Evolutionary conservation across 129 eudicot genomes (phyloP).

Genomic region (Arctium minus): DNA sequence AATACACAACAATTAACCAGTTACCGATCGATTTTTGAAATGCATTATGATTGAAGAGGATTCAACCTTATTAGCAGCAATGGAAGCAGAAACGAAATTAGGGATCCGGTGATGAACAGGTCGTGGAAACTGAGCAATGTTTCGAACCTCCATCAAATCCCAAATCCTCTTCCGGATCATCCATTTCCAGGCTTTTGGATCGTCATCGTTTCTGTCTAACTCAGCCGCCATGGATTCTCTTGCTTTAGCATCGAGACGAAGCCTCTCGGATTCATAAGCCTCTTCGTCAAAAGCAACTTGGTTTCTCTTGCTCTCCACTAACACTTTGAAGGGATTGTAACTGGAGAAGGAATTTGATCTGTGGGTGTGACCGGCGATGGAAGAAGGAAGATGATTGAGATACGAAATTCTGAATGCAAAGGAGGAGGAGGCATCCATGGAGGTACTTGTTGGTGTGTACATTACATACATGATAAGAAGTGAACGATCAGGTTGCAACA

Average conservation of each 20-base stretch:
- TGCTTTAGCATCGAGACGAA: slow-evolving; percentile 66
- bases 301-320: slow-evolving; percentile 17
- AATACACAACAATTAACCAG: neutral
- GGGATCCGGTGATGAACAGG: slow-evolving; percentile 98
- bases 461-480: neutral
- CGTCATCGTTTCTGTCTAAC: slow-evolving; percentile 20
- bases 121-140: slow-evolving; percentile 85
- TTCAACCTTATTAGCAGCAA: slow-evolving; percentile 66
- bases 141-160: slow-evolving; percentile 84
- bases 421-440: slow-evolving; percentile 7
- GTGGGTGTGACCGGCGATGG: neutral
- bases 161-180: slow-evolving; percentile 76
- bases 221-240: slow-evolving; percentile 70
- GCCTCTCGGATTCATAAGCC: slow-evolving; percentile 77
- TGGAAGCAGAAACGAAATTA: slow-evolving; percentile 71
- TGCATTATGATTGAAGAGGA: no score
- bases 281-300: slow-evolving; percentile 48
- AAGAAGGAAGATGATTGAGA: slow-evolving; percentile 10
- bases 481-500: neutral
- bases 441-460: slow-evolving; percentile 1
- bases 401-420: slow-evolving; percentile 1
- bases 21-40: no score
- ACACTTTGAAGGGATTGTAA: slow-evolving; percentile 17
- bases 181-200: slow-evolving; percentile 90
- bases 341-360: slow-evolving; percentile 1